These are phyloP conservation scores for Coemansia sp. DNA, from an alignment of 192 early-diverging fungal genomes.

Conservation along the genomic window DNA sequence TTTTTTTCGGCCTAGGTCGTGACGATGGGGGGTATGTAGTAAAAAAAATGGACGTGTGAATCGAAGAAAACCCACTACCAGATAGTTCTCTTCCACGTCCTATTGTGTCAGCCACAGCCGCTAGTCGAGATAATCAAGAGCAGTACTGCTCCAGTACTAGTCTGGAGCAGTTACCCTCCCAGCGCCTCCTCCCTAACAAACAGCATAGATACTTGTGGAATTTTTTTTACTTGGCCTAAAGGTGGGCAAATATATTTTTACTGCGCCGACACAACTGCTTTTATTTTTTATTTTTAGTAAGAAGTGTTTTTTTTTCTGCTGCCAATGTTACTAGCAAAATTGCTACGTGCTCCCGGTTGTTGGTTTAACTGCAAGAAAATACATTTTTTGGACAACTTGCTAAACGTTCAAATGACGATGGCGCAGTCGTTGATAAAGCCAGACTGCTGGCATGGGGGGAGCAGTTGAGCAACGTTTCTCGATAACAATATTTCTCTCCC, in stretches of 20 bases:
- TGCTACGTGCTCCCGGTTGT: not conserved
- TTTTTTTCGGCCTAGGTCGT: no score
- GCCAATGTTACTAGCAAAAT: constrained; percentile 4
- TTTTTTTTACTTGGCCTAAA: not conserved
- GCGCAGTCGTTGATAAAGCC: constrained; percentile 4
- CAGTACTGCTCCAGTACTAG: not conserved
- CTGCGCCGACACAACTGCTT: not conserved
- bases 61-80: not conserved
- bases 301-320: not conserved
- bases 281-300: not conserved
- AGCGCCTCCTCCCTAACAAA: not conserved
- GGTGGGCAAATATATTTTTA: not conserved
- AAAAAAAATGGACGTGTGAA: no score
- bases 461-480: constrained; percentile 7
- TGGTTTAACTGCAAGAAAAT: not conserved
- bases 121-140: not conserved
- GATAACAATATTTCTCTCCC: not conserved
- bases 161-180: not conserved
- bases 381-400: not conserved
- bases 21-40: no score
- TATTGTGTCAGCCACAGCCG: not conserved
- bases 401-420: not conserved
- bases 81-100: not conserved
- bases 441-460: not conserved
- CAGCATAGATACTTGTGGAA: not conserved